Base-by-base conservation (phyloP, 441 rosid genomes). In the Erodium texanum region DNA sequence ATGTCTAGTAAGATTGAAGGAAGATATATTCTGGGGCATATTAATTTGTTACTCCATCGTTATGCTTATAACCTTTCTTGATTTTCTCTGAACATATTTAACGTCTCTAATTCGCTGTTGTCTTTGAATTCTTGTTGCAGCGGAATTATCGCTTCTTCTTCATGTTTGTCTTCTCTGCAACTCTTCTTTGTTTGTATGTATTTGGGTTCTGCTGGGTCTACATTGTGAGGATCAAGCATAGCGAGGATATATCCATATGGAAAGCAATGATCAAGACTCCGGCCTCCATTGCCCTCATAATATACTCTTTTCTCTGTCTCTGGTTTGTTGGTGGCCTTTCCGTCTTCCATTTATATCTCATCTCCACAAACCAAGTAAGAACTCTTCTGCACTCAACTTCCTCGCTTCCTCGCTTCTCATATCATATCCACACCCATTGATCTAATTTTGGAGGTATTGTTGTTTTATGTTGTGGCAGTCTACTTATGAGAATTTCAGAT, bases 251-350 rank as follows among this genome's bases (percentile, higher is more conserved):
- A 9, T 79, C 85, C 71, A 65, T 94, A 32, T 92, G 97, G 97
- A 92, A 79, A 80, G 91, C 99, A 16, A 80, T 92, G 82, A 68
- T 79, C 71, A 88, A 87, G 78, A 89, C 92, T 72, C 99, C 99
- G 23, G 97, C 98, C 68, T 94, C 99, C 68, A 86, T 89, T 12
- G 96, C 77, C 0, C 74, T 92, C 27, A 71, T 92, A 65, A 63
- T 85, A 74, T 89, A 92, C 81, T 76, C 87, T 65, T 94, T 94
- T 70, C 77, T 92, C 50, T 80, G 78, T 0, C 80, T 92, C 76
- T 94, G 99, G 99, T 92, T 94, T 79, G 99, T 94, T 65, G 98
- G 94, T 69, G 99, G 99, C 16, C 87, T 94, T 34, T 77, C 90
- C 0, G 80, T 85, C 70, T 94, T 89, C 83, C 99, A 94, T 76